Evolutionary conservation across 139 green algal species (phyloP).

Genomic region (Nannochloris sp.): DNA sequence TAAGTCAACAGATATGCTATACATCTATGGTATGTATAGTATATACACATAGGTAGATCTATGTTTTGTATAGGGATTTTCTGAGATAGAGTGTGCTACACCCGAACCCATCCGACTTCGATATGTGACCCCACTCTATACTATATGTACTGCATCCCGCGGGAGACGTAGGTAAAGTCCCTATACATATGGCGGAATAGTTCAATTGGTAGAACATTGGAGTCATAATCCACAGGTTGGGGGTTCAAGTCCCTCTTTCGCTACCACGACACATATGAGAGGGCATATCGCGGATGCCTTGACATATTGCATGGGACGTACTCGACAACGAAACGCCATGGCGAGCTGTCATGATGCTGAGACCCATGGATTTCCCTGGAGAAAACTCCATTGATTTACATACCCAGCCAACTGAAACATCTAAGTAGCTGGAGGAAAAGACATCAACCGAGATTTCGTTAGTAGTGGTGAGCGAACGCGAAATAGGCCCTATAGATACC

Average conservation of each 20-base stretch:
- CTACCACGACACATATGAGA: slow-evolving; percentile 11
- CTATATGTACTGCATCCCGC: slow-evolving; percentile 32
- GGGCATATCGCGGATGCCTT: slow-evolving; percentile 38
- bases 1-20: slow-evolving; percentile 15
- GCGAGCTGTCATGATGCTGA: slow-evolving; percentile 30
- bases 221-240: slow-evolving; percentile 49
- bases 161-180: slow-evolving; percentile 21
- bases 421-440: slow-evolving; percentile 57
- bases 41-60: too few relatives aligned
- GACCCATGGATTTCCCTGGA: slow-evolving; percentile 41
- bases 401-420: slow-evolving; percentile 64
- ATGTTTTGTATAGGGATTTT: not conserved
- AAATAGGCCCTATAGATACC: slow-evolving; percentile 26
- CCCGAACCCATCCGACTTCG: slow-evolving; percentile 27
- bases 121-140: slow-evolving; percentile 18
- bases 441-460: slow-evolving; percentile 58
- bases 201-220: slow-evolving; percentile 45
- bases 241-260: slow-evolving; percentile 43
- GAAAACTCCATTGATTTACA: slow-evolving; percentile 32
- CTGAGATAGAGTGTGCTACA: slow-evolving; percentile 6
- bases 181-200: slow-evolving; percentile 32
- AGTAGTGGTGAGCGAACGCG: slow-evolving; percentile 61
- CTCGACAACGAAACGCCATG: slow-evolving; percentile 42
- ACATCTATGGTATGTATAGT: too few relatives aligned
- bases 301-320: slow-evolving; percentile 37